phyloP scores from a whole-genome alignment of 2,329 filamentous ascomycete genomes.

The Calonectria honghensis region DNA sequence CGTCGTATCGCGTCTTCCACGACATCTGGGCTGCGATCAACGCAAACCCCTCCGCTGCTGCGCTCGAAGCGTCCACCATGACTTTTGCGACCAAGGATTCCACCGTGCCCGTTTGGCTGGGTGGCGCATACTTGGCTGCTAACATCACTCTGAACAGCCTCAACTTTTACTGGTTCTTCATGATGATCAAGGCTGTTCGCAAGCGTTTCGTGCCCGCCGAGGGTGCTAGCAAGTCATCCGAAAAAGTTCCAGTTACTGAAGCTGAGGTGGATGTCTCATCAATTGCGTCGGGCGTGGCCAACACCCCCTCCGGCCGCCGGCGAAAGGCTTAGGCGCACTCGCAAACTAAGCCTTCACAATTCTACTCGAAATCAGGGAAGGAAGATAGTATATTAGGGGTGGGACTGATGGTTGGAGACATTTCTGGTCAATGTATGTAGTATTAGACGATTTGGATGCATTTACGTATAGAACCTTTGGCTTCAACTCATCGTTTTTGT shows the following conservation, averaged over 20 bases:
- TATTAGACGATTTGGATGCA: constrained; percentile 18
- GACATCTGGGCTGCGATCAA: constrained; percentile 77
- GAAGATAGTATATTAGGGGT: neutral
- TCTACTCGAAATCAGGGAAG: neutral
- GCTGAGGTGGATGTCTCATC: constrained; percentile 56
- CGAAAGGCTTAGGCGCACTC: constrained; percentile 55
- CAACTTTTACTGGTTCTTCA: constrained; percentile 90
- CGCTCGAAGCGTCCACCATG: constrained; percentile 54
- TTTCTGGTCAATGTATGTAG: neutral
- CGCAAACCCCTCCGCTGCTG: constrained; percentile 61
- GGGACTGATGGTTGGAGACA: constrained; percentile 13
- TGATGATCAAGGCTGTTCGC: constrained; percentile 87
- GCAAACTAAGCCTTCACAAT: neutral
- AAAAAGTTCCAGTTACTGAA: constrained; percentile 48
- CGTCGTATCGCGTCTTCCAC: constrained; percentile 80
- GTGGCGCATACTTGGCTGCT: constrained; percentile 78
- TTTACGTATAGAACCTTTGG: constrained; percentile 16
- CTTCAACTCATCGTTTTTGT: neutral
- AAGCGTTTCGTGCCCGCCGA: constrained; percentile 80
- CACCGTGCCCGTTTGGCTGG: constrained; percentile 82
- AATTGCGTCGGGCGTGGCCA: constrained; percentile 55
- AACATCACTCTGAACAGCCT: constrained; percentile 84
- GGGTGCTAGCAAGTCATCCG: constrained; percentile 54
- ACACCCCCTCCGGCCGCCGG: constrained; percentile 47
- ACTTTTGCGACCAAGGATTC: constrained; percentile 69